A percentile compares a stretch with the other conserved stretches of the same genome.
These are phyloP conservation scores for Ophiostoma piceae DNA, from an alignment of 2,329 filamentous ascomycete species.

Conservation along the genomic window DNA sequence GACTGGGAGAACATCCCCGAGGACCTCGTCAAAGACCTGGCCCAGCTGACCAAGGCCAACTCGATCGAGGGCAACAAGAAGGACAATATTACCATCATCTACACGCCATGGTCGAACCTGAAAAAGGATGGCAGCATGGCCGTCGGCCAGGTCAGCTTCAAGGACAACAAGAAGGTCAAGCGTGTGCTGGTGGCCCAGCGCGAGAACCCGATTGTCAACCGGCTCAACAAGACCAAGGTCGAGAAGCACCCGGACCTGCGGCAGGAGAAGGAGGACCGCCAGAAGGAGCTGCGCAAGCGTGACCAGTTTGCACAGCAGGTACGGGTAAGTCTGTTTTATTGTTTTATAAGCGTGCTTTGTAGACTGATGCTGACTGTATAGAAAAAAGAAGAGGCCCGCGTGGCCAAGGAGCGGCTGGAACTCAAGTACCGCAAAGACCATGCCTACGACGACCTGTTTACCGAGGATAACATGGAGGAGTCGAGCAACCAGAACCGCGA, in stretches of 20 bases:
- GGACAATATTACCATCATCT: conserved; percentile 93
- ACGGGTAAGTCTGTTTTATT: not conserved
- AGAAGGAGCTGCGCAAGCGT: conserved; percentile 64
- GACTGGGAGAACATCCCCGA: conserved; percentile 77
- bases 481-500: conserved; percentile 82
- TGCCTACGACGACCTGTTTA: conserved; percentile 89
- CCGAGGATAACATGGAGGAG: conserved; percentile 69
- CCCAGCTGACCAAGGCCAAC: conserved; percentile 97
- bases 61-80: conserved; percentile 99
- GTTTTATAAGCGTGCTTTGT: too few relatives aligned
- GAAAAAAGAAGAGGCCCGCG: conserved; percentile 69
- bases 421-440: conserved; percentile 96
- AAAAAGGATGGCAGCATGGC: conserved; percentile 96
- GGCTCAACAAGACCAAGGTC: conserved; percentile 93
- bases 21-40: conserved; percentile 75
- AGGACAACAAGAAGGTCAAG: conserved; percentile 80
- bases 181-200: conserved; percentile 72
- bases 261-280: conserved; percentile 72
- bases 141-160: conserved; percentile 89
- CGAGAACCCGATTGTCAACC: conserved; percentile 88
- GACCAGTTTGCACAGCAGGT: conserved; percentile 60
- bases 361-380: conserved; percentile 32
- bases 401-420: conserved; percentile 76
- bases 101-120: conserved; percentile 93
- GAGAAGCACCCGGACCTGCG: conserved; percentile 81